These are phyloP conservation scores for Beverwykella pulmonaria DNA, from an alignment of 495 filamentous ascomycete genomes.

Conservation along the genomic window DNA sequence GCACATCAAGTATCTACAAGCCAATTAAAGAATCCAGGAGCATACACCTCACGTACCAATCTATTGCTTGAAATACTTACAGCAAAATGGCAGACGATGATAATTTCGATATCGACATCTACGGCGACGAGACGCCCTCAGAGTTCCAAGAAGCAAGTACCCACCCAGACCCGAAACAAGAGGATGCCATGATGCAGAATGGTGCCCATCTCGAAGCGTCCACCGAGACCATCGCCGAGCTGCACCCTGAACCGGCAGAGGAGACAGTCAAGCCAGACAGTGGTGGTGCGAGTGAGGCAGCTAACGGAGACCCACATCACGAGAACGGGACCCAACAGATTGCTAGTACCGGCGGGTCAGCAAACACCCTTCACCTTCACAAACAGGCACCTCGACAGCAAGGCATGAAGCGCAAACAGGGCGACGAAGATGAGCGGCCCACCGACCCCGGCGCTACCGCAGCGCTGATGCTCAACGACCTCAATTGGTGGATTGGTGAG, in stretches of 20 bases:
- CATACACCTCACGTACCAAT: slow-evolving; percentile 13
- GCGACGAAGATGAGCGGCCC: slow-evolving; percentile 67
- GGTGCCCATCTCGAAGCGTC: slow-evolving; percentile 24
- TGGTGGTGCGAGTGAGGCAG: slow-evolving; percentile 25
- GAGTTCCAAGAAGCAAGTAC: slow-evolving; percentile 44
- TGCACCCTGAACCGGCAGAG: slow-evolving; percentile 6
- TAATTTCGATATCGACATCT: slow-evolving; percentile 98
- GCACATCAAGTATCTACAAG: slow-evolving; percentile 37
- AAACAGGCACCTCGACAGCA: slow-evolving; percentile 55
- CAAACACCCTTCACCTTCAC: slow-evolving; percentile 47
- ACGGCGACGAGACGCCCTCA: slow-evolving; percentile 71
- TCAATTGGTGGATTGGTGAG: slow-evolving; percentile 96
- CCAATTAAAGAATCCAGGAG: slow-evolving; percentile 28
- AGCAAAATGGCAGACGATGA: slow-evolving; percentile 79
- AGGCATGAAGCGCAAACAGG: slow-evolving; percentile 52
- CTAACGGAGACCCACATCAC: slow-evolving; percentile 42
- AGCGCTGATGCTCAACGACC: slow-evolving; percentile 80
- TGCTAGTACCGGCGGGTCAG: slow-evolving; percentile 53
- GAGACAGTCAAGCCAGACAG: slow-evolving; percentile 34
- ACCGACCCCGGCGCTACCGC: slow-evolving; percentile 81
- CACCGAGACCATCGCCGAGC: not conserved
- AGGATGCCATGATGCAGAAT: slow-evolving; percentile 22
- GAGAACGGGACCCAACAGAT: slow-evolving; percentile 52
- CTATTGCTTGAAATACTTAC: slow-evolving; percentile 10
- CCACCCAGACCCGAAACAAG: slow-evolving; percentile 36